Base-by-base conservation (phyloP, 2,329 filamentous ascomycete species). In the Fusarium beomiforme region DNA sequence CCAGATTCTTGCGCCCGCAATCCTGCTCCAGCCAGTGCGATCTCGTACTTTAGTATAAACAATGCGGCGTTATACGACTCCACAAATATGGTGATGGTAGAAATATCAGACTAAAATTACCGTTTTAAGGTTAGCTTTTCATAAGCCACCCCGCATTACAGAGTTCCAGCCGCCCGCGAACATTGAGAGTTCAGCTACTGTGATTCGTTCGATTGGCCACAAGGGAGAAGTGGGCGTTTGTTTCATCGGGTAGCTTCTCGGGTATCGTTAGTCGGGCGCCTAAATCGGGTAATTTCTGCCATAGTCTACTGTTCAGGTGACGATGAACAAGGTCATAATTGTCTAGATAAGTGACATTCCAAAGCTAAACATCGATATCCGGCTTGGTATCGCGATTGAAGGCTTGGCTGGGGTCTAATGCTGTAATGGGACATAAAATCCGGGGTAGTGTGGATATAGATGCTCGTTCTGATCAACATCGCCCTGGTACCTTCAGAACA, bases 1-100 rank as follows among this genome's bases (percentile, higher is more conserved):
- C 63, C 63, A 8, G 59, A 64, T 64, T 56, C 23, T 24, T 56
- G 49, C 62, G 62, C 59, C 62, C 59, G 59, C 62, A 56, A 16
- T 13, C 47, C 33, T 5, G 60, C 59, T 66, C 63, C 44, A 66
- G 59, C n/a, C n/a, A n/a, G n/a, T n/a, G n/a, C 44, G 14, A 47
- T 57, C 43, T 31, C 17, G 1, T 34, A 14, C 34, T 16, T 36
- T 14, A n/a, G 47, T 21, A 47, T 23, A 26, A 33, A 11, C 44
- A 33, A 11, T 8, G 24, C 19, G 51, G 46, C 46, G 46, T 34
- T 33, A 3, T n/a, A n/a, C 4, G 26, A 21, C 26, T 26, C 37
- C 37, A 46, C 26, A 44, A 46, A 33, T 44, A 31, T 19, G 1
- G n/a, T 24, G n/a, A 26, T 46, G n/a, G n/a, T 9, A 55, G 51